Conservation (phyloP, 768 basidiomycete genomes). For the Boletus rex-veris region DNA sequence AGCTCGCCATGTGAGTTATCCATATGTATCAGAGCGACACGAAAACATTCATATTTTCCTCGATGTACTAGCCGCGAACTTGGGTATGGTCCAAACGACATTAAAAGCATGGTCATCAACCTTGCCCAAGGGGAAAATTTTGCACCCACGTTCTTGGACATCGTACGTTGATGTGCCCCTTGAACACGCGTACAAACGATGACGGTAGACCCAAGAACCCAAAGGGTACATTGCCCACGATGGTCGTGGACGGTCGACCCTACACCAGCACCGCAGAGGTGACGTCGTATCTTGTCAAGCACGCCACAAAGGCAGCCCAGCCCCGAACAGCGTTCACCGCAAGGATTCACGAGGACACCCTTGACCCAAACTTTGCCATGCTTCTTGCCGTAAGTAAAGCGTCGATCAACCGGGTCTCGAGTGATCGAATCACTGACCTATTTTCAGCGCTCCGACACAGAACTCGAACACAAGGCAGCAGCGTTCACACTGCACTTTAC, state of each 20-base stretch:
- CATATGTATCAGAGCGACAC: too few species aligned
- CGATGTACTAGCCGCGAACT: constrained; percentile 38
- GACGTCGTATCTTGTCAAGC: constrained; percentile 37
- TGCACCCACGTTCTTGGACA: constrained; percentile 40
- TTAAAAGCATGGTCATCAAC: constrained; percentile 38
- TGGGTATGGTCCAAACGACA: constrained; percentile 35
- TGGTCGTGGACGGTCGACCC: constrained; percentile 33
- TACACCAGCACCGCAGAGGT: constrained; percentile 43
- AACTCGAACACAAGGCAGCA: constrained; percentile 37
- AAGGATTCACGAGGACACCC: constrained; percentile 41
- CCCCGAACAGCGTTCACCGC: constrained; percentile 36
- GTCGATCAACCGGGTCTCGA: too few species aligned
- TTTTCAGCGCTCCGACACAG: constrained; percentile 43
- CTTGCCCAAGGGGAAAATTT: constrained; percentile 49
- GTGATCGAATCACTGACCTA: not conserved
- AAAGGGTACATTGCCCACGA: constrained; percentile 42
- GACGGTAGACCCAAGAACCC: constrained; percentile 37
- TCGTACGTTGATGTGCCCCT: constrained; percentile 26
- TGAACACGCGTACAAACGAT: not conserved
- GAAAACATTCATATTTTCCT: not conserved
- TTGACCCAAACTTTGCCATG: constrained; percentile 53
- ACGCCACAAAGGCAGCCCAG: constrained; percentile 37
- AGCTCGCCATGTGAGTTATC: constrained; percentile 40
- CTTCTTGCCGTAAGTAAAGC: constrained; percentile 34
- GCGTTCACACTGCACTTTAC: constrained; percentile 36